These are phyloP conservation scores for Talaromyces wortmannii DNA, from an alignment of 495 filamentous ascomycete species.

Conservation along the genomic window DNA sequence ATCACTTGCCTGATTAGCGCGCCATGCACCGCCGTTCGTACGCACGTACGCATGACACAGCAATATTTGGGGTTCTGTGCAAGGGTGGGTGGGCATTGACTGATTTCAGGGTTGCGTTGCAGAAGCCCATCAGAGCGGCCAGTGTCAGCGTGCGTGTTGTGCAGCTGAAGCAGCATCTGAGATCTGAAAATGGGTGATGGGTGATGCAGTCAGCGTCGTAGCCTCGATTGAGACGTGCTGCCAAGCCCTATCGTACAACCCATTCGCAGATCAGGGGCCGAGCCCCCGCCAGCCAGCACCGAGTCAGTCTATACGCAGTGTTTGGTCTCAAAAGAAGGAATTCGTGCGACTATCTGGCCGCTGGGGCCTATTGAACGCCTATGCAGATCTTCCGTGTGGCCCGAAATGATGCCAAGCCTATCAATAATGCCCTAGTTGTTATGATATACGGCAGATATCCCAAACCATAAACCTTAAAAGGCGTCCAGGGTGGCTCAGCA, in stretches of 20 bases:
- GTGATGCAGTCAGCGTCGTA: not conserved
- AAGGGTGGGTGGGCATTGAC: not conserved
- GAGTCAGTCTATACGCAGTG: too few relatives aligned
- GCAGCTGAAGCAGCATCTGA: not conserved
- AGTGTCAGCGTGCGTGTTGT: not conserved
- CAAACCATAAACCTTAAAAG: too few relatives aligned
- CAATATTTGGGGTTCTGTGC: too few relatives aligned
- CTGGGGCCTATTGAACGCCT: too few relatives aligned
- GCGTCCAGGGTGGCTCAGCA: too few relatives aligned
- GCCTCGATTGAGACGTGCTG: not conserved
- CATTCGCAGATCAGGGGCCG: not conserved
- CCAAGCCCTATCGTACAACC: not conserved
- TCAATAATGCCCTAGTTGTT: too few relatives aligned
- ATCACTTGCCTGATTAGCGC: too few relatives aligned
- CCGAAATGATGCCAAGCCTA: too few relatives aligned
- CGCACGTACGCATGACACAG: too few relatives aligned
- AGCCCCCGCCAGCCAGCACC: not conserved
- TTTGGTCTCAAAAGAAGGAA: not conserved
- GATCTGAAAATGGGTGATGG: not conserved
- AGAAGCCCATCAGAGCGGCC: not conserved
- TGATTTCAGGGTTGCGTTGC: not conserved
- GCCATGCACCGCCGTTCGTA: too few relatives aligned
- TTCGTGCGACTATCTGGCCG: not conserved
- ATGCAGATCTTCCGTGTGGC: too few relatives aligned
- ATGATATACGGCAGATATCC: too few relatives aligned